These are phyloP conservation scores for Lantana camara DNA, from an alignment of 257 asterid genomes.

Conservation along the genomic window DNA sequence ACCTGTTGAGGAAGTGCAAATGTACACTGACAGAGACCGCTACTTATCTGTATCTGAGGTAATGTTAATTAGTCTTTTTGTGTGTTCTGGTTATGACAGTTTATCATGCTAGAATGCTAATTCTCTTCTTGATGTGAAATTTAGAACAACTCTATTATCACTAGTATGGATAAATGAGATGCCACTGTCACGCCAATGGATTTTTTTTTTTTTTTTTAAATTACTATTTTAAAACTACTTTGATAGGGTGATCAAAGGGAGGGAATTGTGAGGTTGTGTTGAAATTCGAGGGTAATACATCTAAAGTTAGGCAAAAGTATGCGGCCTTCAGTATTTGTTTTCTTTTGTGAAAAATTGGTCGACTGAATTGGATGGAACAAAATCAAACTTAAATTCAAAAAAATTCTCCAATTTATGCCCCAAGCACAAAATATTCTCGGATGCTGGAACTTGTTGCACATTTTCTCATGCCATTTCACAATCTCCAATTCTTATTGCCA, in stretches of 20 bases:
- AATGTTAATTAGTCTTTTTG: constrained; percentile 31
- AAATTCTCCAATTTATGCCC: background rate
- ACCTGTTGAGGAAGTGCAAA: constrained; percentile 80
- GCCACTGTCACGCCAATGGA: no score
- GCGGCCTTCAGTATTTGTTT: background rate
- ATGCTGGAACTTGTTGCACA: background rate
- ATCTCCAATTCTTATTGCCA: background rate
- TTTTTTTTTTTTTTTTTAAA: no score
- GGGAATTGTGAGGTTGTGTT: no score
- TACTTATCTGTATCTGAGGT: constrained; percentile 91
- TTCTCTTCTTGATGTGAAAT: constrained; percentile 17
- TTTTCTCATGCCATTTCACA: background rate
- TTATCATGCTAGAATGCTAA: constrained; percentile 1
- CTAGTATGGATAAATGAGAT: background rate
- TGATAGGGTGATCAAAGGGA: no score
- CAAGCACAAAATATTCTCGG: background rate
- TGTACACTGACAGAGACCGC: constrained; percentile 83
- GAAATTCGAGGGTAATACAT: no score
- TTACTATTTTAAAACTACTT: no score
- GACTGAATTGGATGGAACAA: background rate
- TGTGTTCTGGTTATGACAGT: background rate
- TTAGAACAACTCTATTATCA: background rate
- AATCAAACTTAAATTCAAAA: background rate
- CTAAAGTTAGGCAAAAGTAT: no score
- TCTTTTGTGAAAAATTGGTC: background rate